phyloP scores from a whole-genome alignment of 2,329 filamentous ascomycete genomes.

The Botryotinia globosa region DNA sequence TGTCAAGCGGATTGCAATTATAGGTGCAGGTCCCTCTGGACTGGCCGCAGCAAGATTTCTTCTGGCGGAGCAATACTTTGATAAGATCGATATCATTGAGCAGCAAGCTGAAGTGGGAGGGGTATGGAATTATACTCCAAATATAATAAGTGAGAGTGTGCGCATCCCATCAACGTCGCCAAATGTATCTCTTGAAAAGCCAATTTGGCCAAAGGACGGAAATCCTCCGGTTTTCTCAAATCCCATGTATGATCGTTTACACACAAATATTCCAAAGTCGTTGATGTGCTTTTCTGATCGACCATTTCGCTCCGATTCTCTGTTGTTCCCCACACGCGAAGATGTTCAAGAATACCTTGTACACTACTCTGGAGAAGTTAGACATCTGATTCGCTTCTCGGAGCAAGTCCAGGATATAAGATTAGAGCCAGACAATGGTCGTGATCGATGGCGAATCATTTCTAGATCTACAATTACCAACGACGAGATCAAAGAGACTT shows the following conservation, averaged over 20 bases:
- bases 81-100: constrained; percentile 74
- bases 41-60: constrained; percentile 80
- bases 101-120: constrained; percentile 75
- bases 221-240: constrained; percentile 63
- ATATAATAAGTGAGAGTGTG: constrained; percentile 45
- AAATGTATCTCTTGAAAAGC: constrained; percentile 60
- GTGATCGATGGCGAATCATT: constrained; percentile 55
- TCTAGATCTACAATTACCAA: constrained; percentile 32
- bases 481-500: constrained; percentile 26
- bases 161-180: constrained; percentile 68
- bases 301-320: constrained; percentile 59
- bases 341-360: constrained; percentile 72
- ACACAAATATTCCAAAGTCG: constrained; percentile 81
- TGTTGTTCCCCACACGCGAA: constrained; percentile 72
- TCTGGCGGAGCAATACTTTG: constrained; percentile 66
- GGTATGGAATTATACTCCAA: constrained; percentile 73
- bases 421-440: constrained; percentile 30
- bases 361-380: constrained; percentile 62
- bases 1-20: constrained; percentile 66
- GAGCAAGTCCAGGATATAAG: constrained; percentile 65
- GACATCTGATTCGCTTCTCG: constrained; percentile 65
- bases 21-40: constrained; percentile 80
- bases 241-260: constrained; percentile 76
- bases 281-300: constrained; percentile 79
- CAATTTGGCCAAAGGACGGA: constrained; percentile 48